Percentiles rank a stretch among this genome's conserved stretches.
Evolutionary conservation across 257 asterid genomes (phyloP).

Genomic region (Ocimum tenuiflorum): DNA sequence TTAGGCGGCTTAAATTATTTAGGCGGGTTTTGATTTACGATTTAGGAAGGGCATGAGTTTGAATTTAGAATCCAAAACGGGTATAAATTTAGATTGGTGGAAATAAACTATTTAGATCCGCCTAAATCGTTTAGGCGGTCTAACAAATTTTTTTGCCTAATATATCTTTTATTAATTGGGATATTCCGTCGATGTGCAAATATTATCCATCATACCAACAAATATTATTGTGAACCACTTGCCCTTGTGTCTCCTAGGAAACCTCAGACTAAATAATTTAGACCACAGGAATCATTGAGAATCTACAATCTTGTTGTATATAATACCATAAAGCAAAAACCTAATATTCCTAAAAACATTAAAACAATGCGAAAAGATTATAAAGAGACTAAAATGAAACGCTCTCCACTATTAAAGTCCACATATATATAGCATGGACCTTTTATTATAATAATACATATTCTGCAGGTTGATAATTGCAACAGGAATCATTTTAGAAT

Average conservation of each 20-base stretch:
- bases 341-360: slow-evolving; percentile 3
- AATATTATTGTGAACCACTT: no score
- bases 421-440: not conserved
- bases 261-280: not conserved
- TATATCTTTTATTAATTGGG: no score
- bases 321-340: slow-evolving; percentile 7
- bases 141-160: no score
- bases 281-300: slow-evolving; percentile 22
- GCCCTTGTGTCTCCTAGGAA: slow-evolving; percentile 24
- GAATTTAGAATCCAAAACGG: no score
- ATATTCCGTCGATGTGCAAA: no score
- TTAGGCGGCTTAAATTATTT: no score
- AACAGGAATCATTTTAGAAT: slow-evolving; percentile 66
- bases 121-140: no score
- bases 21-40: no score
- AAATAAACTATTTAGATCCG: no score
- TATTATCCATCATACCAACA: no score
- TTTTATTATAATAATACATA: not conserved
- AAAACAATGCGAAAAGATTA: slow-evolving; percentile 19
- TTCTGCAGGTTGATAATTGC: slow-evolving; percentile 41
- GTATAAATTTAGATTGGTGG: no score
- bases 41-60: no score
- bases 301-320: slow-evolving; percentile 14
- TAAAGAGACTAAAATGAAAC: slow-evolving; percentile 24
- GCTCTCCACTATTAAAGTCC: slow-evolving; percentile 27